Evolutionary conservation across 805 yeast genomes (phyloP), one percentile per base, ranked within the genome.

Genomic region (Candida verbasci): DNA sequence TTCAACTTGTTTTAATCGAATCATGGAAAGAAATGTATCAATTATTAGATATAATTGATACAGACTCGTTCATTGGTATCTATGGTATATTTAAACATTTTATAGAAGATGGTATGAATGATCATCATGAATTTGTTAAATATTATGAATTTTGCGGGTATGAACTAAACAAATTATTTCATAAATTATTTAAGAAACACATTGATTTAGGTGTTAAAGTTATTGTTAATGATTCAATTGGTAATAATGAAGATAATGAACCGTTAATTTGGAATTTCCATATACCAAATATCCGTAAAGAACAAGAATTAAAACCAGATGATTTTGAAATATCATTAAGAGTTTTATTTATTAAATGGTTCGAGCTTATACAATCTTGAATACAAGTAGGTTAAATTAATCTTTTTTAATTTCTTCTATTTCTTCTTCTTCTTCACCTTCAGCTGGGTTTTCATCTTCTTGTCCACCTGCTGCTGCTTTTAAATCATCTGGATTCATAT

Each of bases 401-500:
- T 21, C 21, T 14, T 17, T 31, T 10, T 34, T 47, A 34, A 48
- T 52, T 29, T 41, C 53, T 38, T 49, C 50, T 24, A 24, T 56
- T 37, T 48, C 59, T 31, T 40, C 53, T 37, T 34, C 52, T 26
- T 39, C 55, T n/a, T 35, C 55, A 14, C 42, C 58, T 23, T 44
- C 59, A n/a, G n/a, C n/a, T n/a, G n/a, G n/a, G n/a, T n/a, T n/a
- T n/a, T n/a, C n/a, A n/a, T 31, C 55, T 22, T 53, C 61, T 9
- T 45, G 59, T 9, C 41, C 60, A 9, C 35, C 52, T 12, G 36
- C 43, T 15, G 39, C 50, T 23, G 35, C 46, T 9, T 44, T 23
- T 56, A 43, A 29, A 55, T 46, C 40, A 40, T 47, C 34, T 14
- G 34, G 26, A 22, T 28, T 28, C 9, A 28, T 62, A 20, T 62